Base-by-base conservation (phyloP, 768 basidiomycete genomes). In the Auricularia auricula-judae region DNA sequence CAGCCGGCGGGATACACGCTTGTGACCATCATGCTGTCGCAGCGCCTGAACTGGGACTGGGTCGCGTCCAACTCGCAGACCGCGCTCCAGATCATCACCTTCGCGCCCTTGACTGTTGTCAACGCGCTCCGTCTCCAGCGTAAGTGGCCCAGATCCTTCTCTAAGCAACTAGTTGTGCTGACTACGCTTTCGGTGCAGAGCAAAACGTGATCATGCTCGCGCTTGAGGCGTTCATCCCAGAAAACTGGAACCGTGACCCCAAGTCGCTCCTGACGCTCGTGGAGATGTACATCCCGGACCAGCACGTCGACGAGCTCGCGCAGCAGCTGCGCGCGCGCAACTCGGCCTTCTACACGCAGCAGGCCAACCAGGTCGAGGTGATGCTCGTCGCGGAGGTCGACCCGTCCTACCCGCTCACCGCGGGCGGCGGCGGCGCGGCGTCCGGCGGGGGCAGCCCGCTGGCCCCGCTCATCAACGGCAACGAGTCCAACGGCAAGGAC, bases 41-140 rank as follows among this genome's bases (percentile, higher is more conserved):
- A 70, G 3, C 69, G 65, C 1, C 76, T 94, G 65, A 81, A 80
- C 64, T 95, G 93, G 93, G 21, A 68, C 0, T 91, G 86, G 68
- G 88, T 93, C 3, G 83, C 85, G 47, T 67, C 68, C 14, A 84
- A 78, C 65, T 65, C 74, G 7, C 77, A 86, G 63, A 81, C 89
- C 0, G 79, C 84, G 2, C 86, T 81, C 60, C 91, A 98, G 76
- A 79, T 98, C 53, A 90, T 98, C 70, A 84, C 82, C 12, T 87
- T 80, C 70, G 76, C 87, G 63, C 91, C 92, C 1, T 34, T 70
- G 0, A 71, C 86, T 64, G 68, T 88, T 62, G 66, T 77, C 35
- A 70, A 71, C 2, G 79, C 85, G 3, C 76, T 88, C 34, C 68
- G 68, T 33, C 74, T 86, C 21, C n/a, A 64, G 63, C 35, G 78